Base-by-base conservation (phyloP, 768 basidiomycete species). In the Podaxis sp. region DNA sequence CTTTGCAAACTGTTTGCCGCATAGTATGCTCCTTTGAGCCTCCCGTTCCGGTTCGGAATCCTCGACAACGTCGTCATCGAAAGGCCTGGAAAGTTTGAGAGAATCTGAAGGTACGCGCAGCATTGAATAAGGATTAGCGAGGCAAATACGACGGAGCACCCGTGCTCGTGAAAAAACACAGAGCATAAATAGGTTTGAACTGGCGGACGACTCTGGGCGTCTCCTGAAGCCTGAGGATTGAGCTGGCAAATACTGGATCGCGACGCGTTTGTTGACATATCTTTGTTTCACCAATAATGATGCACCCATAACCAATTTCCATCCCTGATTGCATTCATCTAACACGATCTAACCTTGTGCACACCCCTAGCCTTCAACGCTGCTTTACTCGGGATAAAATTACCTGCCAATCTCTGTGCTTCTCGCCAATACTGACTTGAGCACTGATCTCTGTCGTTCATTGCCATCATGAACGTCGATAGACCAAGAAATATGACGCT, bases 21-120 rank as follows among this genome's bases (percentile, higher is more conserved):
- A 5, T 33, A 36, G 24, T 24, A 43, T 46, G 71, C 76, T 41
- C 67, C 53, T 65, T 73, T 75, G 66, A 84, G 81, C 61, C 87
- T 77, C 70, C 24, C 57, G 7, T 38, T 91, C 89, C 19, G 88
- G 88, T 71, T 90, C 90, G 0, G 89, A 90, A 72, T 91, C 89
- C 29, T 83, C 85, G 3, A 90, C 80, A 36, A 83, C 65, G 61
- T 68, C 65, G 61, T 68, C 67, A 8, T 52, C 68, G 60, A 65
- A 61, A 53, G 37, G 19, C 29, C 36, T 1, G 36, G 37, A 15
- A 24, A 33, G 29, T 22, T 33, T 19, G 25, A 25, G 24, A 25
- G 38, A 54, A 13, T 36, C 5, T 33, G 43, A 29, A n/a, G 6
- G 61, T 36, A 53, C 12, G 49, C 12, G 49, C 19, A 5, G 19